Evolutionary conservation across 2,329 filamentous ascomycete genomes (phyloP).

Genomic region (Elsinoe arachidis): DNA sequence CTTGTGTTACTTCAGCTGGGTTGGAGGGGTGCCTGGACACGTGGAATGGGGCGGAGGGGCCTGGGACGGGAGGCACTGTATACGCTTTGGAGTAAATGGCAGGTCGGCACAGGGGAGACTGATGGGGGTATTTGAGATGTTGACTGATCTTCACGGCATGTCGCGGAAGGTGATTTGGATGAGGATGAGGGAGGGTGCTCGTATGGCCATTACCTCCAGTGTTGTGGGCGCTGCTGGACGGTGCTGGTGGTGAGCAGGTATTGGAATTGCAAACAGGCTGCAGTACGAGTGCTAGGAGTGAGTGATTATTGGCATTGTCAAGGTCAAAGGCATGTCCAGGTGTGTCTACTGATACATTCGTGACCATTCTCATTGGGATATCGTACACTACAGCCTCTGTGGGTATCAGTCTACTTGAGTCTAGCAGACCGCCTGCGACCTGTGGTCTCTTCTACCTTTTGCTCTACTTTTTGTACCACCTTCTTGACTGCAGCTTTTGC

Average conservation of each 20-base stretch:
- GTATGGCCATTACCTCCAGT: too few species aligned
- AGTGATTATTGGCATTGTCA: too few species aligned
- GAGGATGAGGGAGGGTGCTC: too few species aligned
- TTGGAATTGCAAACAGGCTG: too few species aligned
- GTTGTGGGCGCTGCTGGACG: too few species aligned
- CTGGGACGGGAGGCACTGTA: neutral
- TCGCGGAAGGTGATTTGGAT: too few species aligned
- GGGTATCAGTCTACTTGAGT: neutral
- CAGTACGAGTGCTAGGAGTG: too few species aligned
- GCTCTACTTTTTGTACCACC: neutral
- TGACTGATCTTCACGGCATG: neutral
- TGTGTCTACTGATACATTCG: neutral
- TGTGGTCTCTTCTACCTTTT: neutral
- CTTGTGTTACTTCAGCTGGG: neutral
- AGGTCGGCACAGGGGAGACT: neutral
- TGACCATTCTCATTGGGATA: neutral
- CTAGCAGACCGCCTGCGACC: slow-evolving; percentile 11
- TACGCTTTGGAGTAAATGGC: neutral
- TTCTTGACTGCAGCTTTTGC: neutral
- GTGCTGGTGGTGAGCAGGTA: too few species aligned
- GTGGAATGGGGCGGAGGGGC: neutral
- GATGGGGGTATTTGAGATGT: neutral
- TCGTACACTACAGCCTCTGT: neutral
- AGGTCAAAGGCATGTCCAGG: too few species aligned
- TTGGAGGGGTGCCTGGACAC: neutral